Conservation (phyloP, 1,284 basidiomycete genomes). For the Cystobasidium pallidum region DNA sequence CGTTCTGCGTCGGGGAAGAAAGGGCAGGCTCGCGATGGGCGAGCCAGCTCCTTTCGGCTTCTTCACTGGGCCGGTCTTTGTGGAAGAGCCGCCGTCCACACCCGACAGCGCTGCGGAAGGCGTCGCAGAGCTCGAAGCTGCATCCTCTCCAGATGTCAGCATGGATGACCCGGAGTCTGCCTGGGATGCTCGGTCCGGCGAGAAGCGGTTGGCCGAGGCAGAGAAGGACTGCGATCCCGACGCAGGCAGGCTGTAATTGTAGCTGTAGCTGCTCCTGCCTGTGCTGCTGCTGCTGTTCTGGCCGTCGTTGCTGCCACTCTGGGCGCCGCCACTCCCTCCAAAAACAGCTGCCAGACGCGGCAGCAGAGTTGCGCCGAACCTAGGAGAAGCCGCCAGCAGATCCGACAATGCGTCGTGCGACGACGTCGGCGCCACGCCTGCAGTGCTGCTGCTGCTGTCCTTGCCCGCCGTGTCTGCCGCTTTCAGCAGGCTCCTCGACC, state of each 20-base stretch:
- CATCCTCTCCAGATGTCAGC: constrained; percentile 3
- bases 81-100: neutral
- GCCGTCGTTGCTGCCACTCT: neutral
- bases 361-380: neutral
- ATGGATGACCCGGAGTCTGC: constrained; percentile 13
- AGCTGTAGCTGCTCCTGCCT: neutral
- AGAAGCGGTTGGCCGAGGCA: neutral
- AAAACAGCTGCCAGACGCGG: constrained; percentile 27
- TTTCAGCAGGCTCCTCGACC: constrained; percentile 7
- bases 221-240: neutral
- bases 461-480: neutral
- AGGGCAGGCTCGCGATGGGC: constrained; percentile 4
- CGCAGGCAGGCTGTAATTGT: neutral
- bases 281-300: neutral
- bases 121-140: constrained; percentile 1
- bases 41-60: neutral
- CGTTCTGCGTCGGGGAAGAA: constrained; percentile 22
- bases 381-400: neutral
- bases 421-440: neutral
- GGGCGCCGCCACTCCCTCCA: neutral
- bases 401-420: neutral
- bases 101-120: neutral
- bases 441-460: neutral
- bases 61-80: neutral
- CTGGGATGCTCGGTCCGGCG: neutral